A percentile compares a stretch with the other conserved stretches of the same genome.
Evolutionary conservation across 2,329 filamentous ascomycete species (phyloP).

Genomic region (Cladobotryum protrusum): DNA sequence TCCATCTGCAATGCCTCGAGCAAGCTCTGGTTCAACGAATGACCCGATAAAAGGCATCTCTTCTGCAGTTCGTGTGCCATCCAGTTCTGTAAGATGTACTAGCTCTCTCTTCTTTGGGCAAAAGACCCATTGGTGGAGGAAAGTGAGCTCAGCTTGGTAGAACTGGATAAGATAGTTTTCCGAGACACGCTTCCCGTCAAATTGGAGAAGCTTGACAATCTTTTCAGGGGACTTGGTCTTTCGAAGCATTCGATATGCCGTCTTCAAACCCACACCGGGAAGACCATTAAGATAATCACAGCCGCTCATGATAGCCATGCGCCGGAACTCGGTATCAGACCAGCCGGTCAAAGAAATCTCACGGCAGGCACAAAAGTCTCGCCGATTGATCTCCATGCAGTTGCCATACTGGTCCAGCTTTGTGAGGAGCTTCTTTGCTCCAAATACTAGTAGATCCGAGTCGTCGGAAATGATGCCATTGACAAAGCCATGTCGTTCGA

Average conservation of each 20-base stretch:
- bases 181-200: conserved; percentile 83
- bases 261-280: conserved; percentile 83
- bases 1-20: conserved; percentile 68
- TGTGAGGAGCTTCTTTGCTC: conserved; percentile 81
- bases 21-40: conserved; percentile 61
- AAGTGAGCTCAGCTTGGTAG: conserved; percentile 82
- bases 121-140: conserved; percentile 90
- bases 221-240: conserved; percentile 85
- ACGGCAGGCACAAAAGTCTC: conserved; percentile 80
- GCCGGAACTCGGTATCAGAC: conserved; percentile 84
- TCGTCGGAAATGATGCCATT: conserved; percentile 91
- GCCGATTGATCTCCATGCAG: conserved; percentile 84
- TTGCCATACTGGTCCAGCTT: conserved; percentile 93
- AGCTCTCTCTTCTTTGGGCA: conserved; percentile 67
- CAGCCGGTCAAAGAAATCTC: conserved; percentile 87
- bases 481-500: conserved; percentile 79
- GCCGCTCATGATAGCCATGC: conserved; percentile 93
- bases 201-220: conserved; percentile 74
- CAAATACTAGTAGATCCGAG: conserved; percentile 92
- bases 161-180: conserved; percentile 76
- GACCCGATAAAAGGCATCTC: conserved; percentile 78
- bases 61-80: conserved; percentile 55
- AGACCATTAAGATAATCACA: conserved; percentile 93
- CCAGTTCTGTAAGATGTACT: conserved; percentile 67
- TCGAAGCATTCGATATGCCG: conserved; percentile 81